Evolutionary conservation across 331 rosid species (phyloP).

Genomic region (Pyrus hybrid): DNA sequence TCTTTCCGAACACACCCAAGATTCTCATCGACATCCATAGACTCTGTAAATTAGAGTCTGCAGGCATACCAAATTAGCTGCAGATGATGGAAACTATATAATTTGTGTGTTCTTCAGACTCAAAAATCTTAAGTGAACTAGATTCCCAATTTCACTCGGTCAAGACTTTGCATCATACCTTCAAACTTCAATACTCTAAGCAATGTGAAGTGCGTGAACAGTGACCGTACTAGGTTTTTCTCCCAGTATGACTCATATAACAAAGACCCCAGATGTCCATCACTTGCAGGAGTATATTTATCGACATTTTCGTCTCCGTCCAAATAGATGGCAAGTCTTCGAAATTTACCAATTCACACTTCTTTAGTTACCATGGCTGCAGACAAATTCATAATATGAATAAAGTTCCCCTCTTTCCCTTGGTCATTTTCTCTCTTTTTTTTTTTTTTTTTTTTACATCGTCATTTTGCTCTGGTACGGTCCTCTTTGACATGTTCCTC

Average conservation of each 20-base stretch:
- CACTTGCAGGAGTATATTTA: rapidly evolving
- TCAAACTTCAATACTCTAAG: slow-evolving; percentile 36
- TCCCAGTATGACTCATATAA: not conserved
- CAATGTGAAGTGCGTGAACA: slow-evolving; percentile 16
- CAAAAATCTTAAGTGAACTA: slow-evolving; percentile 31
- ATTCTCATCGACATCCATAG: not conserved
- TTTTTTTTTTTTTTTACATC: too few relatives aligned
- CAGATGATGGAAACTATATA: slow-evolving; percentile 2
- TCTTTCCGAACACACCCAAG: slow-evolving; percentile 20
- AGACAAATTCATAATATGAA: not conserved
- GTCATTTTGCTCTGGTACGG: not conserved
- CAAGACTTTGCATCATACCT: not conserved
- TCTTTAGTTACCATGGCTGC: too few relatives aligned
- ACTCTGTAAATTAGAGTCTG: slow-evolving; percentile 28
- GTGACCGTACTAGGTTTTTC: not conserved
- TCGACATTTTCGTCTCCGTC: not conserved
- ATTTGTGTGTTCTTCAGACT: rapidly evolving
- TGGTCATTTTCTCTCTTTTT: not conserved
- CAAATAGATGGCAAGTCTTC: slow-evolving; percentile 32
- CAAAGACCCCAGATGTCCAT: not conserved
- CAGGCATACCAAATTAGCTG: slow-evolving; percentile 33
- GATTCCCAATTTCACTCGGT: slow-evolving; percentile 18
- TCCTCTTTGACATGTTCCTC: slow-evolving; percentile 2
- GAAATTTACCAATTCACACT: not conserved
- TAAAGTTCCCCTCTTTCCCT: not conserved